A percentile compares a stretch with the other conserved stretches of the same genome.
These are phyloP conservation scores for Naganishia randhawae DNA, from an alignment of 768 basidiomycete species.

Conservation along the genomic window DNA sequence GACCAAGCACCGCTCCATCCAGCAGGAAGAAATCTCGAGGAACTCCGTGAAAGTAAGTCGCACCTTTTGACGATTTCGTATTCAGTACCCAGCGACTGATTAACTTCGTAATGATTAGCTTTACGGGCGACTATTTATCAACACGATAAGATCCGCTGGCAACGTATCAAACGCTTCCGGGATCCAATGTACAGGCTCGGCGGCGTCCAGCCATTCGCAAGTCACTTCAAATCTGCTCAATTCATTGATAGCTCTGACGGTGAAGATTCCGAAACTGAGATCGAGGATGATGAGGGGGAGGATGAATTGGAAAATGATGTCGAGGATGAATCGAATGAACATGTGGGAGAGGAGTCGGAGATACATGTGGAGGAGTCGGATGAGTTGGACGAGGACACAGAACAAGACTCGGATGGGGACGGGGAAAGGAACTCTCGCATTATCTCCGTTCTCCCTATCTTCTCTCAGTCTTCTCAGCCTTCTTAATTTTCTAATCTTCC, in stretches of 20 bases:
- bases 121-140: neutral
- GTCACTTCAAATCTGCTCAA: neutral
- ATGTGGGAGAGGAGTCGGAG: too few relatives aligned
- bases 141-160: neutral
- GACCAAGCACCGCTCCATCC: neutral
- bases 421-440: too few relatives aligned
- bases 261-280: neutral
- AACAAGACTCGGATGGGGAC: too few relatives aligned
- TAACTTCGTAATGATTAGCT: neutral
- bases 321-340: too few relatives aligned
- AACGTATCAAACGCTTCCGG: constrained; percentile 1
- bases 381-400: too few relatives aligned
- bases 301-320: too few relatives aligned
- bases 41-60: neutral
- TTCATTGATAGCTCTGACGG: neutral
- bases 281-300: neutral
- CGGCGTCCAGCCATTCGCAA: neutral
- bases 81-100: neutral
- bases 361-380: too few relatives aligned
- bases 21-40: neutral
- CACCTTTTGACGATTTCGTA: too few relatives aligned
- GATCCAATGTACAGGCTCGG: constrained; percentile 5
- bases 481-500: too few relatives aligned
- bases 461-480: too few relatives aligned
- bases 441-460: too few relatives aligned